Evolutionary conservation across 2,329 filamentous ascomycete species (phyloP).

Genomic region (Nemania sp.): DNA sequence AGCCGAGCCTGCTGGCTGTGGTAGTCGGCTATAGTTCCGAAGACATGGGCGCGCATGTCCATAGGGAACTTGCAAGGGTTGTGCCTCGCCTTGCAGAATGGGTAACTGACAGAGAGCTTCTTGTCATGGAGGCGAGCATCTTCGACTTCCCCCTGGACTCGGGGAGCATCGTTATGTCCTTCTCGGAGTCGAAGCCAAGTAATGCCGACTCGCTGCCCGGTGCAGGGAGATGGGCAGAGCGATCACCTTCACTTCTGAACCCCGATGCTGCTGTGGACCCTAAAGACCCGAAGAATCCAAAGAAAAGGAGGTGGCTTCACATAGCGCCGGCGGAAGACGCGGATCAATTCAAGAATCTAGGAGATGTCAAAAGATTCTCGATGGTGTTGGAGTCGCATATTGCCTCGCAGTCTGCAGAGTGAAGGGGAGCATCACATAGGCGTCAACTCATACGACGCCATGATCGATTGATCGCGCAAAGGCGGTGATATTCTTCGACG

Average conservation of each 20-base stretch:
- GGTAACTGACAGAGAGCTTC: slow-evolving; percentile 10
- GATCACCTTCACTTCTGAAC: neutral
- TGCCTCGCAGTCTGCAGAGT: slow-evolving; percentile 4
- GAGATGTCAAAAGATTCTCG: slow-evolving; percentile 7
- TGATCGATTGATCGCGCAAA: too few relatives aligned
- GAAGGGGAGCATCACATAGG: neutral
- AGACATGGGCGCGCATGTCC: neutral
- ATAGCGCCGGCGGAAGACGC: slow-evolving; percentile 13
- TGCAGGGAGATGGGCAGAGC: slow-evolving; percentile 12
- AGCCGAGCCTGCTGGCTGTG: slow-evolving; percentile 16
- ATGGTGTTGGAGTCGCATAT: slow-evolving; percentile 15
- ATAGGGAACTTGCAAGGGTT: neutral
- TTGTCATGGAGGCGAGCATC: slow-evolving; percentile 2
- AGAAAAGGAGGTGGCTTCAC: slow-evolving; percentile 16
- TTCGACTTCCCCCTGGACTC: slow-evolving; percentile 3
- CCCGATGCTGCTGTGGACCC: neutral
- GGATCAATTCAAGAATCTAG: neutral
- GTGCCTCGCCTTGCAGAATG: slow-evolving; percentile 2
- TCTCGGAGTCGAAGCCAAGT: slow-evolving; percentile 11
- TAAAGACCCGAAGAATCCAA: neutral
- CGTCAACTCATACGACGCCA: neutral
- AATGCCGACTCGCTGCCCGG: slow-evolving; percentile 9
- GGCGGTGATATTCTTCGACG: neutral
- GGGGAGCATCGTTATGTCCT: slow-evolving; percentile 6
- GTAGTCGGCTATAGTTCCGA: slow-evolving; percentile 11